A percentile compares a stretch with the other conserved stretches of the same genome.
These are phyloP conservation scores for Eucalyptus virginea DNA, from an alignment of 345 rosid genomes.

Conservation along the genomic window DNA sequence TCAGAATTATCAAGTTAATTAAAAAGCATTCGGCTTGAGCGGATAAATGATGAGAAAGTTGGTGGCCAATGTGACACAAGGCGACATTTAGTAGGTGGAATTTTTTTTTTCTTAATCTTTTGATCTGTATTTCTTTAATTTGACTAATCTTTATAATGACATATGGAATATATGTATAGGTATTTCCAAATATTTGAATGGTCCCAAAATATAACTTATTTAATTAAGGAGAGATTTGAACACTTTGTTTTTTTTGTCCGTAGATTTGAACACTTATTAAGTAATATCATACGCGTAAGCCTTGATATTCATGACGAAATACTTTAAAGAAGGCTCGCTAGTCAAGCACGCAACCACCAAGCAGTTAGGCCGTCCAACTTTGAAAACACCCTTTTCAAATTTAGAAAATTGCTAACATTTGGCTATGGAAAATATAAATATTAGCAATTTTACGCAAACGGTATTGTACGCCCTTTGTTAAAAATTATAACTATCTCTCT, in stretches of 20 bases:
- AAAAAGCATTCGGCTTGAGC: background rate
- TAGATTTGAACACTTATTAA: background rate
- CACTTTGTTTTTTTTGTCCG: background rate
- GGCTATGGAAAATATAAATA: background rate
- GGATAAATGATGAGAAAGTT: background rate
- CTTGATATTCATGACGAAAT: background rate
- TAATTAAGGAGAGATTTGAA: background rate
- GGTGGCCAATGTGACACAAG: background rate
- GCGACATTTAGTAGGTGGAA: background rate
- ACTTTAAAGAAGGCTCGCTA: background rate
- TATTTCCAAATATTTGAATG: background rate
- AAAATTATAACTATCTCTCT: background rate
- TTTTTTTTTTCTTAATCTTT: background rate
- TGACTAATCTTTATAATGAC: background rate
- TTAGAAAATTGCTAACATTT: background rate
- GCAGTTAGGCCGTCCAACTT: background rate
- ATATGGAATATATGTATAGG: accelerated
- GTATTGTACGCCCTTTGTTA: background rate
- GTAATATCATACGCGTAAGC: background rate
- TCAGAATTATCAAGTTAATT: background rate
- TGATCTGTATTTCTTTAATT: background rate
- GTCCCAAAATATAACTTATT: background rate
- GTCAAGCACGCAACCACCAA: background rate
- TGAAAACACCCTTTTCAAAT: background rate
- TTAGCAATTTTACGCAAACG: background rate